Evolutionary conservation across 2,329 filamentous ascomycete species (phyloP).

Genomic region (Calonectria honghensis): DNA sequence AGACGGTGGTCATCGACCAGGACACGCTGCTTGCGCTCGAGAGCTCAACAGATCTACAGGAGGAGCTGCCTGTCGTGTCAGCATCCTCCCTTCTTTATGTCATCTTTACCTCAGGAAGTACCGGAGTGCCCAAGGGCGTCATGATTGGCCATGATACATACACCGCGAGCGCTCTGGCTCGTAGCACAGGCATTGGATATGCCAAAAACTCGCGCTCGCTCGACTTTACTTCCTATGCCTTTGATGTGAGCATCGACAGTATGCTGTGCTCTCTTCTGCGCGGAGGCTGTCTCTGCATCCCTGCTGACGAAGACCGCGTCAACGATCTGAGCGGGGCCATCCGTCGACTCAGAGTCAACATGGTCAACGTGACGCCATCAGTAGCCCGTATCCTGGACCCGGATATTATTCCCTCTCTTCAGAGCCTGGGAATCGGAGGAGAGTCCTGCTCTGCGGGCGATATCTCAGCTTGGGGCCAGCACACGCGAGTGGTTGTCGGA

Average conservation of each 20-base stretch:
- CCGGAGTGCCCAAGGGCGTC: constrained; percentile 69
- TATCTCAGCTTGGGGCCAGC: background rate
- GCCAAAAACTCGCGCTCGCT: background rate
- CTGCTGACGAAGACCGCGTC: background rate
- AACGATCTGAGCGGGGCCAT: background rate
- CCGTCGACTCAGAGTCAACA: background rate
- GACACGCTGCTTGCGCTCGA: background rate
- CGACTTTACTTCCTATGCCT: background rate
- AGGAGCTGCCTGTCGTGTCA: constrained; percentile 59
- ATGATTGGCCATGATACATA: constrained; percentile 65
- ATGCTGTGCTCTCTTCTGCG: background rate
- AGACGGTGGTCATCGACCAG: background rate
- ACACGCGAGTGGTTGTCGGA: background rate
- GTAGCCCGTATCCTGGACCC: constrained; percentile 1
- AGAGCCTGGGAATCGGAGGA: background rate
- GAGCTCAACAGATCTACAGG: constrained; percentile 6
- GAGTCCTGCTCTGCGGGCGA: constrained; percentile 5
- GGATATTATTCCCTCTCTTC: background rate
- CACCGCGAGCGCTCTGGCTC: constrained; percentile 61
- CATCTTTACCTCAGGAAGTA: constrained; percentile 65
- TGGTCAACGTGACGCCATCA: background rate
- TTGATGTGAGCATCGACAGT: constrained; percentile 5
- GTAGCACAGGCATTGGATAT: constrained; percentile 49
- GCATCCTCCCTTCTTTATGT: constrained; percentile 50
- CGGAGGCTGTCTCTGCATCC: background rate